Base-by-base conservation (phyloP, 208 protist species). In the Crithidia expoeki region DNA sequence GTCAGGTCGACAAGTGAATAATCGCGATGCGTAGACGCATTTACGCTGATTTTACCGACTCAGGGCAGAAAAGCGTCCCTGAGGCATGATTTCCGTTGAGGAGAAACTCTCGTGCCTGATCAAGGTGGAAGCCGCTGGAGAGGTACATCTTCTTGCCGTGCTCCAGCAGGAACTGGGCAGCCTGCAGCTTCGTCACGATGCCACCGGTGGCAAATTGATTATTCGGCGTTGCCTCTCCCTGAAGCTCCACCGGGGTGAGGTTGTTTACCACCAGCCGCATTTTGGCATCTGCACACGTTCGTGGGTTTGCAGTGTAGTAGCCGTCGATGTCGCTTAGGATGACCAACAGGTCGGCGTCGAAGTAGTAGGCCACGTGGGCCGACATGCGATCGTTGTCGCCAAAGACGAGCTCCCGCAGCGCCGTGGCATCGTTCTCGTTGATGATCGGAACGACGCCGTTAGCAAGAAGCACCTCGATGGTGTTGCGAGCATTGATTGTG, bases 251-350 rank as follows among this genome's bases (percentile, higher is more conserved):
- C 4, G 30, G 23, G 2, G 33, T 44, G 16, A 81, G 53, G 23
- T 50, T 0, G 28, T 81, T 63, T 6, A 81, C 76, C 21, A 72
- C 57, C 5, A 40, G 50, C 19, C 72, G 76, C 17, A 76, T 49
- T 52, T 73, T 28, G 12, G 76, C 84, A 42, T 76, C 64, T 1
- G 50, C 53, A 53, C 80, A 79, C 19, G 60, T 64, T 21, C 77
- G 83, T 7, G 79, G 78, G 62, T 81, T 76, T 30, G 59, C 81
- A 4, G 85, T 83, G 63, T 94, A 73, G 65, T 94, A 94, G 66
- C 94, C 90, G 70, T 93, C 90, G 57, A 96, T 94, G 52, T 87
- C 93, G 61, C 91, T 93, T 66, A 95, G 85, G n/a, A 95, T 81
- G 38, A 96, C 83, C 28, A 79, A 72, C 0, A 81, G 88, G 51